Evolutionary conservation across 495 filamentous ascomycete genomes (phyloP).

Genomic region (Penicillium tannophilum): DNA sequence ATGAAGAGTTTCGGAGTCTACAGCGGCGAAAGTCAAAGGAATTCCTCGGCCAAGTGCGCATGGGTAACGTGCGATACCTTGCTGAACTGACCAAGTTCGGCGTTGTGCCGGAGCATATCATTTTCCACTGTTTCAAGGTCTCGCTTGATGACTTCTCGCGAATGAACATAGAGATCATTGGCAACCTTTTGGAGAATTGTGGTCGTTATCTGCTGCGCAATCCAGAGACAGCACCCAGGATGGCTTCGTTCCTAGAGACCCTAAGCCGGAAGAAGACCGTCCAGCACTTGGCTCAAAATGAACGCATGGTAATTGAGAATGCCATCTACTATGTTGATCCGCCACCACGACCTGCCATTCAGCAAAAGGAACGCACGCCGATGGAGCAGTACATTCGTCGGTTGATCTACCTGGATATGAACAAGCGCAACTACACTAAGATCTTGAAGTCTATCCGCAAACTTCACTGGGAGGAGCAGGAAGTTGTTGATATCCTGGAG

Average conservation of each 20-base stretch:
- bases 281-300: slow-evolving; percentile 92
- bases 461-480: slow-evolving; percentile 93
- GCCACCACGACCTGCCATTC: slow-evolving; percentile 87
- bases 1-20: slow-evolving; percentile 95
- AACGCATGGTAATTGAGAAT: slow-evolving; percentile 98
- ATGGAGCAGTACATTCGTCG: slow-evolving; percentile 91
- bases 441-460: slow-evolving; percentile 91
- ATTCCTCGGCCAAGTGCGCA: slow-evolving; percentile 89
- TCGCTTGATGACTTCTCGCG: slow-evolving; percentile 96
- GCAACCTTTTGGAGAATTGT: slow-evolving; percentile 95
- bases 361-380: slow-evolving; percentile 93
- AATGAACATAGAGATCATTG: slow-evolving; percentile 99
- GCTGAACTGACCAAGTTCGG: slow-evolving; percentile 98
- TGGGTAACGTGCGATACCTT: slow-evolving; percentile 93
- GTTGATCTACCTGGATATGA: slow-evolving; percentile 89
- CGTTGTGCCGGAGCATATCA: slow-evolving; percentile 96
- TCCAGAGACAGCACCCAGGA: slow-evolving; percentile 88
- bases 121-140: slow-evolving; percentile 98
- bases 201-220: slow-evolving; percentile 93
- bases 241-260: slow-evolving; percentile 92
- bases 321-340: slow-evolving; percentile 98
- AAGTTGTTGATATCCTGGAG: slow-evolving; percentile 81
- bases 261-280: slow-evolving; percentile 94
- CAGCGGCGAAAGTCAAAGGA: slow-evolving; percentile 99
- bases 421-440: slow-evolving; percentile 89